Base-by-base conservation (phyloP, 306 rosid species). In the Acacia acuminata region DNA sequence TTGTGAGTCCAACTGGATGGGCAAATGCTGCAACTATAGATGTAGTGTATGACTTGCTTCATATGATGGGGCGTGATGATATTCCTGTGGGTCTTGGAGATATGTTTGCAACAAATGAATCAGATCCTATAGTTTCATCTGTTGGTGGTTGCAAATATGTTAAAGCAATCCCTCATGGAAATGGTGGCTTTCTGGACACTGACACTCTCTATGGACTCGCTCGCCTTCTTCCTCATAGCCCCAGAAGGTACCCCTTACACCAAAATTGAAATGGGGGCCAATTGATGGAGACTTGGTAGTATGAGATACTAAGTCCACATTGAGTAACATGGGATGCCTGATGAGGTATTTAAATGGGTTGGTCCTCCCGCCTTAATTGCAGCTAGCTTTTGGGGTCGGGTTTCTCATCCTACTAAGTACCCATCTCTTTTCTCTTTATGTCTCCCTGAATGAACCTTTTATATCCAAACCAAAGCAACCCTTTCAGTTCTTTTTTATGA, bases 41-140 rank as follows among this genome's bases (percentile, higher is more conserved):
- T 77, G 60, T 92, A 43, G 77, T 94, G 8, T 96, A 96, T 82
- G 99, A 94, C 73, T 19, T 96, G 51, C 91, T 96, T 42, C 99
- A 96, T 83, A 96, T 91, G 99, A 94, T 96, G 99, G 98, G 99
- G 15, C 91, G 97, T 24, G 99, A 94, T 14, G 99, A 96, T 86
- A 90, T 96, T 75, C 94, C 88, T 10, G 93, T 96, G 66, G 99
- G 98, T 78, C 87, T 89, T 5, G 99, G 99, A 83, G 97, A 94
- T 17, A 79, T 87, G 10, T 94, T 86, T 84, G 94, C 94, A 20
- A 83, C 77, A 86, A 94, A 92, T 89, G 96, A 94, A 22, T 80
- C 92, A 22, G 92, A 94, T 75, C 86, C 93, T 78, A 53, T 50
- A 73, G 81, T 78, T 27, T 17, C 89, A 67, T 77, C 87, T n/a